phyloP scores from a whole-genome alignment of 192 early-diverging fungal genomes.

The Umbelopsis sp. region DNA sequence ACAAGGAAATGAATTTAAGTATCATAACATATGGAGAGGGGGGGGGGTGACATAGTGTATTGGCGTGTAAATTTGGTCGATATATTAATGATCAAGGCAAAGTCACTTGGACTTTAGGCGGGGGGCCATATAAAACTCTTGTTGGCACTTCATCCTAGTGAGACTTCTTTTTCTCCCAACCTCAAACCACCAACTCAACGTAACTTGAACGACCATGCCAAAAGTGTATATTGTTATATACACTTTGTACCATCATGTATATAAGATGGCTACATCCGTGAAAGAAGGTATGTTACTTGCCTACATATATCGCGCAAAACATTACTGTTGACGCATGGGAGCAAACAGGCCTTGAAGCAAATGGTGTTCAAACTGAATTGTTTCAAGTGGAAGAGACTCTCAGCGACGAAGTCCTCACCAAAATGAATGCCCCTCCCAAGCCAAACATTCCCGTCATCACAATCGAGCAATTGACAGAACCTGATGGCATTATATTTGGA shows the following conservation, averaged over 20 bases:
- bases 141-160: neutral
- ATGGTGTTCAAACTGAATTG: constrained; percentile 33
- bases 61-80: neutral
- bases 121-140: neutral
- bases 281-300: constrained; percentile 51
- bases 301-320: constrained; percentile 4
- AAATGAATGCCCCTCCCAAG: constrained; percentile 56
- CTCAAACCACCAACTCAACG: neutral
- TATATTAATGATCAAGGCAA: neutral
- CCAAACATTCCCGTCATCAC: constrained; percentile 47
- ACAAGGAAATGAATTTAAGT: too few species aligned
- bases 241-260: constrained; percentile 72
- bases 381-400: constrained; percentile 67
- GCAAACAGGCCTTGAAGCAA: constrained; percentile 58
- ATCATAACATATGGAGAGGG: too few species aligned
- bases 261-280: constrained; percentile 62
- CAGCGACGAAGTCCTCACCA: constrained; percentile 47
- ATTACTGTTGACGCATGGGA: constrained; percentile 47
- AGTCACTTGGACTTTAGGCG: too few species aligned
- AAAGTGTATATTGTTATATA: constrained; percentile 71
- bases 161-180: neutral
- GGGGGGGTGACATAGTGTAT: too few species aligned
- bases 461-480: constrained; percentile 36
- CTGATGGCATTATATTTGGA: constrained; percentile 63
- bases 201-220: constrained; percentile 23